A percentile compares a stretch with the other conserved stretches of the same genome.
Conservation (phyloP, 2,329 filamentous ascomycete species). For the Chaetoscypha palmicola region DNA sequence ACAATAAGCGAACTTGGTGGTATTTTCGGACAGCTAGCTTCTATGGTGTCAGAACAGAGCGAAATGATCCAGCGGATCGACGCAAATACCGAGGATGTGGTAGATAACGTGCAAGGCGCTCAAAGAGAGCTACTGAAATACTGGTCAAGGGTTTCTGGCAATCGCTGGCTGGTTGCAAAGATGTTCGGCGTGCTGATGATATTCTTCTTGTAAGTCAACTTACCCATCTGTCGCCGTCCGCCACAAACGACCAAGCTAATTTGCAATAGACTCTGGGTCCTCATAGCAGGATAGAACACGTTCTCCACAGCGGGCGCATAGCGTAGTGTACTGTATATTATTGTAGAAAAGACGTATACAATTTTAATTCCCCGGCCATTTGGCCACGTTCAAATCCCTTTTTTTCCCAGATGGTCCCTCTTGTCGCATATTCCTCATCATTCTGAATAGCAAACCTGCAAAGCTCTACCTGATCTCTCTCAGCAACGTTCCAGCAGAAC, state of each 20-base stretch:
- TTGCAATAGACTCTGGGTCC: slow-evolving; percentile 9
- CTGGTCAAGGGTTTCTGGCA: slow-evolving; percentile 88
- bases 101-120: slow-evolving; percentile 96
- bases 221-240: background rate
- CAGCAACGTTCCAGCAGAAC: too few species aligned
- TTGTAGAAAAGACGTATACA: slow-evolving; percentile 3
- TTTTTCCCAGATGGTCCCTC: too few species aligned
- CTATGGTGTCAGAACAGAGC: slow-evolving; percentile 95
- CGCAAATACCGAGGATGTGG: slow-evolving; percentile 94
- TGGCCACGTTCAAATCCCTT: too few species aligned
- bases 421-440: too few species aligned
- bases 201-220: slow-evolving; percentile 61
- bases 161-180: slow-evolving; percentile 88
- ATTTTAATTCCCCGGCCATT: too few species aligned
- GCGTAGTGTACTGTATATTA: slow-evolving; percentile 7
- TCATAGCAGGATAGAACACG: slow-evolving; percentile 7
- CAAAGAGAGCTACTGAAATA: slow-evolving; percentile 95
- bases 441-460: too few species aligned
- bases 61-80: slow-evolving; percentile 98
- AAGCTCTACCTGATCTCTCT: too few species aligned
- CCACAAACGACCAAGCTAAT: background rate
- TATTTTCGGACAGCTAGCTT: slow-evolving; percentile 89
- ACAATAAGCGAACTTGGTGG: slow-evolving; percentile 88
- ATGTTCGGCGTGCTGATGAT: slow-evolving; percentile 92
- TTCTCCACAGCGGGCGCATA: background rate